Percentiles rank a stretch among this genome's conserved stretches.
phyloP scores from a whole-genome alignment of 1,139 yeast species.

The Yamadazyma aaseri region DNA sequence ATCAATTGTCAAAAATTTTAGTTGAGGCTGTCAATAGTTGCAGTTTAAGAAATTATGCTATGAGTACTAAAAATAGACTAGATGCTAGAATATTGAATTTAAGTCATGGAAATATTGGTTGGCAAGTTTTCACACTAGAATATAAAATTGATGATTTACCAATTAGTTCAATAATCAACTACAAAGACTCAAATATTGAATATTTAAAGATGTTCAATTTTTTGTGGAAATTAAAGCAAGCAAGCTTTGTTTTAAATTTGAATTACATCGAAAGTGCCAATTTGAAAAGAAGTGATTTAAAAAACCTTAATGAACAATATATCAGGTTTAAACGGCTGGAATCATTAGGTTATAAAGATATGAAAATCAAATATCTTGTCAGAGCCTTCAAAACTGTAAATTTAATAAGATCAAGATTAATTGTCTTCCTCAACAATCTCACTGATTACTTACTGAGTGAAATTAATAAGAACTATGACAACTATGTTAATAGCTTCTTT shows the following conservation, averaged over 20 bases:
- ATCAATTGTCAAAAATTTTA: constrained; percentile 62
- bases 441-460: constrained; percentile 46
- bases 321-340: constrained; percentile 6
- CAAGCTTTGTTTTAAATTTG: constrained; percentile 50
- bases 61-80: constrained; percentile 37
- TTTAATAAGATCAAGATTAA: constrained; percentile 46
- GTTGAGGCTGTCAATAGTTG: constrained; percentile 67
- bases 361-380: constrained; percentile 26
- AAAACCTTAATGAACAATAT: constrained; percentile 17
- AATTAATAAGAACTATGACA: constrained; percentile 42
- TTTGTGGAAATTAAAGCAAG: constrained; percentile 74
- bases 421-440: constrained; percentile 44
- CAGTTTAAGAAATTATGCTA: constrained; percentile 47
- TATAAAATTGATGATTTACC: constrained; percentile 64
- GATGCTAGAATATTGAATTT: constrained; percentile 82
- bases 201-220: constrained; percentile 84
- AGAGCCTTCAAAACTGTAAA: constrained; percentile 39
- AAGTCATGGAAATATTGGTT: constrained; percentile 63
- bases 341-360: constrained; percentile 18
- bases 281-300: constrained; percentile 36
- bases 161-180: constrained; percentile 41
- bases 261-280: constrained; percentile 34
- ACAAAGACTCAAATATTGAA: constrained; percentile 44
- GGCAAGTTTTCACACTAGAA: constrained; percentile 93
- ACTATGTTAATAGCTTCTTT: constrained; percentile 16